Evolutionary conservation across 2,329 filamentous ascomycete genomes (phyloP), one percentile per base, ranked within the genome.

Genomic region (Beauveria sp.): DNA sequence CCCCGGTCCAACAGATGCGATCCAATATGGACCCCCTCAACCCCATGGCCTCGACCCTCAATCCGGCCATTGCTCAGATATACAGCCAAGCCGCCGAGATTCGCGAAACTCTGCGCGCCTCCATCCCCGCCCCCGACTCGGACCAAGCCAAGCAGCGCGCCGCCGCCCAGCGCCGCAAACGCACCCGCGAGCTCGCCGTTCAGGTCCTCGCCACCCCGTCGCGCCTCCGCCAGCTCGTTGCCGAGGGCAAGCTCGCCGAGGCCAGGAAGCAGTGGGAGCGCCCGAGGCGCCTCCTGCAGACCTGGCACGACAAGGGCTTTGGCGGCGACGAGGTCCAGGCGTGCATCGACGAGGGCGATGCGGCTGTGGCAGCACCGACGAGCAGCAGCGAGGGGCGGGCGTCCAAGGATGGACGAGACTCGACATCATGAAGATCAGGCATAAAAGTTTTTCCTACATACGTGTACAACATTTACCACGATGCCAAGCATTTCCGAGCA

Each of bases 11-110:
- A 59, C 43, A 86, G 79, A 92, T 94, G 90, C 81, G 90, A 62
- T 81, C 84, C 37, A 91, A 87, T 65, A 92, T 93, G 89, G 89
- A 92, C 67, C 89, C 88, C 3, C 71, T 92, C 52, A 88, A 88
- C 63, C 88, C 89, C 1, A 86, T 89, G 73, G 88, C 87, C 2
- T 86, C 85, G 51, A 91, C 87, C 0, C 79, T 92, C 37, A 85
- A 88, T 65, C 85, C 86, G 3, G 89, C 89, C 43, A 89, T 93
- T 55, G 82, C 84, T 2, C 86, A 90, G 64, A 91, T 93, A 66
- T 90, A 90, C 67, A 80, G 80, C 40, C 79, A 84, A 67, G 83
- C 83, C 7, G 78, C 75, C 2, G 75, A 77, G 44, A 86, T 86
- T 67, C 77, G 79, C 64, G 79, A 81, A 63, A 75, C 76, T 14